Evolutionary conservation across 371 early-diverging fungal genomes (phyloP).

Genomic region (Fennellomyces sp.): DNA sequence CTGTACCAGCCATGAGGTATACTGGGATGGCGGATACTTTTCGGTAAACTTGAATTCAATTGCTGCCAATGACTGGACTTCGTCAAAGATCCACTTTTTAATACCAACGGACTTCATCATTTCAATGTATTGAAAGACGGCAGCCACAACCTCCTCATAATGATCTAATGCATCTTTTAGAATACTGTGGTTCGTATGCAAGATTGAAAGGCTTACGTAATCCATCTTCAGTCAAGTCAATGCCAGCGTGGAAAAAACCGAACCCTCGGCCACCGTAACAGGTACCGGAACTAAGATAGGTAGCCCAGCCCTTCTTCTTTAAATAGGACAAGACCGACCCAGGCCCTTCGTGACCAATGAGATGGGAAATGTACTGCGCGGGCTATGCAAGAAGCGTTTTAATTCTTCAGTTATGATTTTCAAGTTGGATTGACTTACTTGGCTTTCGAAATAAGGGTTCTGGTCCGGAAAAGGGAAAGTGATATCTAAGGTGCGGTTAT

Average conservation of each 20-base stretch:
- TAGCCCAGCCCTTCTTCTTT: slow-evolving; percentile 90
- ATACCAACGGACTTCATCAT: slow-evolving; percentile 73
- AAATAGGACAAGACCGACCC: slow-evolving; percentile 86
- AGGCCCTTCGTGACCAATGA: slow-evolving; percentile 82
- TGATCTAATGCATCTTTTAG: too few species aligned
- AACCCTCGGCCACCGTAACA: slow-evolving; percentile 65
- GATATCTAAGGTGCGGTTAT: slow-evolving; percentile 71
- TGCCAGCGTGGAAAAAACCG: slow-evolving; percentile 76
- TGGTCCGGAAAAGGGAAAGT: slow-evolving; percentile 88
- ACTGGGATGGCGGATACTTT: slow-evolving; percentile 64
- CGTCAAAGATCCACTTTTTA: slow-evolving; percentile 82
- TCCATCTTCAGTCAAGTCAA: slow-evolving; percentile 86
- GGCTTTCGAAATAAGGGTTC: slow-evolving; percentile 52
- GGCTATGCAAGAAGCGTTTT: slow-evolving; percentile 67
- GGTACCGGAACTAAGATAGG: slow-evolving; percentile 67
- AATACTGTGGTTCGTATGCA: too few species aligned
- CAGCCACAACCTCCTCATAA: slow-evolving; percentile 77
- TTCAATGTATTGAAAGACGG: slow-evolving; percentile 88
- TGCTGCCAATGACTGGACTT: slow-evolving; percentile 68
- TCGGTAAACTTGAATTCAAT: slow-evolving; percentile 83
- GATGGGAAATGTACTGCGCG: slow-evolving; percentile 66
- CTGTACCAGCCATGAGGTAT: slow-evolving; percentile 48
- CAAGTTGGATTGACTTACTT: slow-evolving; percentile 33
- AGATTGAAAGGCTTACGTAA: slow-evolving; percentile 45
- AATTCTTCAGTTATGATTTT: too few species aligned